Conservation (phyloP, 2,329 filamentous ascomycete genomes). For the Hymenotorrendiella dingleyae region DNA sequence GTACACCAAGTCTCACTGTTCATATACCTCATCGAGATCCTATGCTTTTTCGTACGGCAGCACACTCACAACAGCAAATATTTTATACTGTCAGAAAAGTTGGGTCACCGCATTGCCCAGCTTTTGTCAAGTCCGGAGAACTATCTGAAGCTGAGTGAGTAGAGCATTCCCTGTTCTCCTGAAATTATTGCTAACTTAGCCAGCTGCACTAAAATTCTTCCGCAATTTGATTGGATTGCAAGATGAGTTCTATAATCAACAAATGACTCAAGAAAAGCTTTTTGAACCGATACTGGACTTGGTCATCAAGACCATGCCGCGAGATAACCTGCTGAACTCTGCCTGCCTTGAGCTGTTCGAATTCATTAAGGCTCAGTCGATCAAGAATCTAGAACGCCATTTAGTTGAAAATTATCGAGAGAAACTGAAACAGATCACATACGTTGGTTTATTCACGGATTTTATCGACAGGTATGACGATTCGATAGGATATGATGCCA, state of each 20-base stretch:
- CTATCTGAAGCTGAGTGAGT: slow-evolving; percentile 80
- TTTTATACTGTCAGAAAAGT: slow-evolving; percentile 75
- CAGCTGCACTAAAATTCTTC: slow-evolving; percentile 89
- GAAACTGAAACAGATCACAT: slow-evolving; percentile 67
- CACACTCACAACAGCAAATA: slow-evolving; percentile 82
- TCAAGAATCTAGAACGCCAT: slow-evolving; percentile 77
- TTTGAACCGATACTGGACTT: slow-evolving; percentile 82
- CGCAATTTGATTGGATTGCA: slow-evolving; percentile 77
- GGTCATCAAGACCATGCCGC: slow-evolving; percentile 76
- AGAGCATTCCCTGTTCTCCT: background rate
- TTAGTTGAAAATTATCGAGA: slow-evolving; percentile 80
- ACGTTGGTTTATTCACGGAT: slow-evolving; percentile 77
- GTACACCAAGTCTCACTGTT: slow-evolving; percentile 87
- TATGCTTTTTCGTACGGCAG: slow-evolving; percentile 89
- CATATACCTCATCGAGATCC: slow-evolving; percentile 83
- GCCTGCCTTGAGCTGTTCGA: slow-evolving; percentile 93
- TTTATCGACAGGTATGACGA: slow-evolving; percentile 75
- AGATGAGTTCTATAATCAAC: slow-evolving; percentile 85
- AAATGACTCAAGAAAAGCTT: slow-evolving; percentile 74
- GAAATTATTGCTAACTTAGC: slow-evolving; percentile 5
- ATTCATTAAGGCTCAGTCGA: slow-evolving; percentile 74
- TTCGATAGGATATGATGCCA: slow-evolving; percentile 60
- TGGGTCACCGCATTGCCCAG: slow-evolving; percentile 74
- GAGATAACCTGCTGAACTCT: slow-evolving; percentile 90
- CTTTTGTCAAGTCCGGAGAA: slow-evolving; percentile 81